phyloP scores from a whole-genome alignment of 2,329 filamentous ascomycete genomes.

The Hymenoscyphus infarciens region DNA sequence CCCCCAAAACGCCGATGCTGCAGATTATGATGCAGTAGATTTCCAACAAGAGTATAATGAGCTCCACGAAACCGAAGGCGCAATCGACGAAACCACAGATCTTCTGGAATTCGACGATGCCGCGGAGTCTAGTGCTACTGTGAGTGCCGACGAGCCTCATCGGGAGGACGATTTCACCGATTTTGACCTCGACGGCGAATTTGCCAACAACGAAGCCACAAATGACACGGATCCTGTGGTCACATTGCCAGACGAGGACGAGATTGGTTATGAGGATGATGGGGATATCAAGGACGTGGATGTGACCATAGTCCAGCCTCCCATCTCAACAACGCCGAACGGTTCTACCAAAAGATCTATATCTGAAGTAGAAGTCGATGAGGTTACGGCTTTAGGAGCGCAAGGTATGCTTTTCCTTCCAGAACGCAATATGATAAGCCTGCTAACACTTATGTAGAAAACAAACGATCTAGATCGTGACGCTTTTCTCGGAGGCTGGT shows the following conservation, averaged over 20 bases:
- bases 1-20: constrained; percentile 5
- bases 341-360: constrained; percentile 30
- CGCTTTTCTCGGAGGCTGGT: background rate
- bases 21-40: constrained; percentile 10
- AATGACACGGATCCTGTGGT: background rate
- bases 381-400: constrained; percentile 12
- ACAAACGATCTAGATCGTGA: constrained; percentile 34
- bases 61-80: constrained; percentile 34
- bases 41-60: constrained; percentile 37
- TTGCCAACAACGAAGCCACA: background rate
- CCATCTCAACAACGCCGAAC: constrained; percentile 18
- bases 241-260: constrained; percentile 24
- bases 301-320: constrained; percentile 3
- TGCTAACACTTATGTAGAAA: constrained; percentile 30
- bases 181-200: constrained; percentile 8
- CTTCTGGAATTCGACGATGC: constrained; percentile 23
- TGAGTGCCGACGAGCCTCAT: constrained; percentile 37
- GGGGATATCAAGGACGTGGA: constrained; percentile 19
- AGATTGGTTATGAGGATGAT: constrained; percentile 33
- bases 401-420: constrained; percentile 26
- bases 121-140: constrained; percentile 35
- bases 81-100: constrained; percentile 4
- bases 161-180: constrained; percentile 35
- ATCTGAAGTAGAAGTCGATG: constrained; percentile 20
- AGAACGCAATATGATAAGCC: background rate